Conservation (phyloP, 2,329 filamentous ascomycete species). For the Fusarium nygamai region DNA sequence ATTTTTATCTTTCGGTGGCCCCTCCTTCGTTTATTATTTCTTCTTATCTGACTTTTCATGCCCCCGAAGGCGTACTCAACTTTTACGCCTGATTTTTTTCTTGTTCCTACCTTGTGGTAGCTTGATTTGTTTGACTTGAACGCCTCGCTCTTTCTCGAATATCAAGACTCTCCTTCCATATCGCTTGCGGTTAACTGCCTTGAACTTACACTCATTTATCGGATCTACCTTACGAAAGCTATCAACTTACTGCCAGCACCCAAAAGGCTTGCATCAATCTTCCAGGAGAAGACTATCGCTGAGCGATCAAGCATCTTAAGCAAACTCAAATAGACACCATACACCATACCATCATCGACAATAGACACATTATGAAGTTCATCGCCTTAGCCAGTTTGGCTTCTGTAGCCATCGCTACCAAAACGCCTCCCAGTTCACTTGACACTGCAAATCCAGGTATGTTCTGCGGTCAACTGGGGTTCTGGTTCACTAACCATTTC, state of each 20-base stretch:
- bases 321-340: not conserved
- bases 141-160: not conserved
- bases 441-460: slow-evolving; percentile 33
- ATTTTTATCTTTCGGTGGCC: slow-evolving; percentile 2
- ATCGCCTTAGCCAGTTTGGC: slow-evolving; percentile 23
- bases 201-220: slow-evolving; percentile 2
- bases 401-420: slow-evolving; percentile 26
- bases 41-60: slow-evolving; percentile 5
- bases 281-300: slow-evolving; percentile 23
- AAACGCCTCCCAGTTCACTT: slow-evolving; percentile 31
- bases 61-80: not conserved
- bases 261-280: not conserved
- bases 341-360: not conserved
- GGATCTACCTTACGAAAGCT: not conserved
- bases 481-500: slow-evolving; percentile 13
- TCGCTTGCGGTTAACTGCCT: slow-evolving; percentile 1
- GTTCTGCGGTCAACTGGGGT: not conserved
- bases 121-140: not conserved
- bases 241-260: not conserved
- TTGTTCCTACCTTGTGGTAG: not conserved
- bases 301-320: slow-evolving; percentile 2
- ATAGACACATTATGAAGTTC: slow-evolving; percentile 29
- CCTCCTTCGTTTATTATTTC: not conserved
- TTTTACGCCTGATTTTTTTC: not conserved
- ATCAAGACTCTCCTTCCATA: not conserved